These are phyloP conservation scores for Xylaria curta DNA, from an alignment of 495 filamentous ascomycete species.

Conservation along the genomic window DNA sequence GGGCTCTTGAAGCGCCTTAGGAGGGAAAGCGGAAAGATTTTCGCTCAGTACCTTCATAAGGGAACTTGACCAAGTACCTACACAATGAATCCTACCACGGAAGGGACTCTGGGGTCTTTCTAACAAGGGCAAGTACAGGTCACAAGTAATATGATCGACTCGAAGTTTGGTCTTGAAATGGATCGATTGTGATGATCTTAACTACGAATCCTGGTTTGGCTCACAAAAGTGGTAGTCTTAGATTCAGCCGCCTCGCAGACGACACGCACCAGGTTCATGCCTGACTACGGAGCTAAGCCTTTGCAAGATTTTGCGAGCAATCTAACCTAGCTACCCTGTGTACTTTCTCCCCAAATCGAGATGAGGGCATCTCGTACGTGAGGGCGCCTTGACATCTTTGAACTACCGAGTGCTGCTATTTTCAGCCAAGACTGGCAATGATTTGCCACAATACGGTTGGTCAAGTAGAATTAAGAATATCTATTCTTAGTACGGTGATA, in stretches of 20 bases:
- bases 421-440: background rate
- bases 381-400: too few species aligned
- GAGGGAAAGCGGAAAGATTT: background rate
- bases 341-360: background rate
- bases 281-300: background rate
- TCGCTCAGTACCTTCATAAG: background rate
- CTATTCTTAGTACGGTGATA: background rate
- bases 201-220: background rate
- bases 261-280: background rate
- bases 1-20: background rate
- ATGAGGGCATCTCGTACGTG: background rate
- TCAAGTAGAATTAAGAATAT: background rate
- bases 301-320: background rate
- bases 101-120: background rate
- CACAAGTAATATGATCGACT: background rate
- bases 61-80: background rate
- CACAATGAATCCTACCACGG: background rate
- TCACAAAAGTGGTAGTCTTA: background rate
- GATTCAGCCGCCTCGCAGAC: background rate
- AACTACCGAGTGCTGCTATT: slow-evolving; percentile 5
- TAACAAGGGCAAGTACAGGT: background rate
- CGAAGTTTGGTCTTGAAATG: background rate
- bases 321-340: background rate
- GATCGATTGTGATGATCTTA: background rate
- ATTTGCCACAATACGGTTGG: background rate